A percentile compares a stretch with the other conserved stretches of the same genome.
phyloP scores from a whole-genome alignment of 805 yeast species.

The Lipomyces sp. region DNA sequence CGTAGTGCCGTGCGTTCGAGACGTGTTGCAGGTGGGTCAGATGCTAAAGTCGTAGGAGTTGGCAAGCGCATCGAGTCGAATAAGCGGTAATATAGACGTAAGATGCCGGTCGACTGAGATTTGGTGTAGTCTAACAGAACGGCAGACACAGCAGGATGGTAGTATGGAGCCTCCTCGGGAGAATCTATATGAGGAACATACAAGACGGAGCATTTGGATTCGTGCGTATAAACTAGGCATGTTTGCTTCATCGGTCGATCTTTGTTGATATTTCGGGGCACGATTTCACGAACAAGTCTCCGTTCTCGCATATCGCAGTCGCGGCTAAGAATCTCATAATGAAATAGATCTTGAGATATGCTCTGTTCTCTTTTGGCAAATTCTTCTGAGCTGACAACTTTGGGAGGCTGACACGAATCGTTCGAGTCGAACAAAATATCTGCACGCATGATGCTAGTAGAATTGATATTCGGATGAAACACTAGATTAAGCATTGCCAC shows the following conservation, averaged over 20 bases:
- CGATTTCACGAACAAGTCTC: slow-evolving; percentile 69
- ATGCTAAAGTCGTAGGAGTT: not conserved
- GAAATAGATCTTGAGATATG: not conserved
- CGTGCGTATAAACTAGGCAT: slow-evolving; percentile 50
- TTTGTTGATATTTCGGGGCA: slow-evolving; percentile 89
- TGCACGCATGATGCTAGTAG: slow-evolving; percentile 85
- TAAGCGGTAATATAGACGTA: slow-evolving; percentile 11
- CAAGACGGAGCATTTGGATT: slow-evolving; percentile 45
- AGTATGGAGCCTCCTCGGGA: slow-evolving; percentile 71
- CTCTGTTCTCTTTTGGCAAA: too few species aligned
- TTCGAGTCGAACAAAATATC: slow-evolving; percentile 50
- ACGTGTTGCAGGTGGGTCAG: slow-evolving; percentile 44
- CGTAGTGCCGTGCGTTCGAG: slow-evolving; percentile 79
- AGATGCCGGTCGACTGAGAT: not conserved
- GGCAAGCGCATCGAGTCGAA: too few species aligned
- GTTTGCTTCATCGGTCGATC: slow-evolving; percentile 84
- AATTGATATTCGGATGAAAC: slow-evolving; percentile 80
- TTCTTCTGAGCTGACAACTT: too few species aligned
- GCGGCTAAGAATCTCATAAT: not conserved
- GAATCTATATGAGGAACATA: slow-evolving; percentile 72
- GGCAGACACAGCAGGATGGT: slow-evolving; percentile 79
- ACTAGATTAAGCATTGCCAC: slow-evolving; percentile 73
- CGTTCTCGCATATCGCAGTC: slow-evolving; percentile 23
- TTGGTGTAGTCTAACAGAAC: slow-evolving; percentile 53
- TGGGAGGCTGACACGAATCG: too few species aligned